Base-by-base conservation (phyloP, 1,139 yeast species). In the Suhomyces wounanorum region DNA sequence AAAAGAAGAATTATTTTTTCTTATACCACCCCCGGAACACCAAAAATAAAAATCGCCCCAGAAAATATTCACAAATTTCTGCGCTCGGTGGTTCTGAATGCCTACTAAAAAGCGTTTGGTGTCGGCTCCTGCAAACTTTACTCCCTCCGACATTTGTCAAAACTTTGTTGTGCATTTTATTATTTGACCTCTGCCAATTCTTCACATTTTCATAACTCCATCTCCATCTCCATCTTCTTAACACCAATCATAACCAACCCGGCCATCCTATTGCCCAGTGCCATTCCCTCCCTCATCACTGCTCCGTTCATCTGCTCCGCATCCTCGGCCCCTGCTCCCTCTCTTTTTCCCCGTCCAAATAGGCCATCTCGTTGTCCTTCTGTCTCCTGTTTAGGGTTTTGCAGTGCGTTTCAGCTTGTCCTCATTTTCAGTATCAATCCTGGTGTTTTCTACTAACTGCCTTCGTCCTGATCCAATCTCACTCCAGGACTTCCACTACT, bases 131-230 rank as follows among this genome's bases (percentile, higher is more conserved):
- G 37, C 46, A 39, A 39, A 47, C 39, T 43, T 39, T 49, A 45
- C 49, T 38, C 47, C 48, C 49, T 39, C 48, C 46, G 52, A 46
- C 49, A 40, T 49, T 45, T 49, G 46, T 35, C 44, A 38, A 49
- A 33, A 46, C 36, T 43, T 43, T 43, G 47, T 43, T 48, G 41
- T 40, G 36, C 31, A 35, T 46, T 48, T 49, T 49, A 44, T 49
- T 49, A 49, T 49, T 46, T 49, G 40, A 46, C 45, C 43, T 14
- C 45, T 31, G 45, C 17, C 40, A 43, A 45, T 45, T 49, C 52
- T 48, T 47, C 49, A 16, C 41, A 48, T 38, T 42, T 36, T 48
- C 47, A 39, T 14, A 10, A 21, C 35, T 43, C 40, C 28, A 21
- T 43, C 37, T 35, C 45, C 45, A 35, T 33, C 44, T 18, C 26